Evolutionary conservation across 371 early-diverging fungal genomes (phyloP), one percentile per base, ranked within the genome.

Genomic region (Polyrhizophydium stewartii): DNA sequence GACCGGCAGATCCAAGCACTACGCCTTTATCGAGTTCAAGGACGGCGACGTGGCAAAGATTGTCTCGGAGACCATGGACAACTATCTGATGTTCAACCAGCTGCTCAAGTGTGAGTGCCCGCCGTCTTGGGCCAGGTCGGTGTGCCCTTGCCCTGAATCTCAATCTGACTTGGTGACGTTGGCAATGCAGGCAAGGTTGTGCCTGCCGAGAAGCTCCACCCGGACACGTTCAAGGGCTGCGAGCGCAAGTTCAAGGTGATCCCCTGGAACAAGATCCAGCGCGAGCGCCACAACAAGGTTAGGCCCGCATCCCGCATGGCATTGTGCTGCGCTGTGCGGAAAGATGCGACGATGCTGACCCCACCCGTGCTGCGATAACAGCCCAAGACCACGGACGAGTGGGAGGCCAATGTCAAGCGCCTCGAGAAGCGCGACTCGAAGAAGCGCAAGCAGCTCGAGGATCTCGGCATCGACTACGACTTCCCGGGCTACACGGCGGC

Each of bases 1-100:
- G 81, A 94, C 97, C 16, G 94, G 94, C 22, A 65, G 68, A 32
- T 89, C 93, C 30, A 91, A 87, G 77, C 96, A 96, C 71, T 95
- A 85, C 69, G 97, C 88, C 7, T 96, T 93, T 63, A 88, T 97
- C 62, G 92, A 95, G 71, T 97, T 96, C 65, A 76, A 72, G 13
- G 73, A 83, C 17, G 72, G 65, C 21, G 87, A 89, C 43, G 94
- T 93, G 9, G 97, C 97, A 31, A 66, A 85, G 53, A 92, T 95
- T 59, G 97, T 92, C 5, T 92, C 91, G 6, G 90, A 92, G 40
- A 96, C 97, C 9, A 96, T 97, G 97, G 62, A 97, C 78, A 94
- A 93, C 81, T 96, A 97, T 70, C 72, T 96, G 59, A 69, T 97
- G 66, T 87, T 83, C 64, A 88, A 85, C 56, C 90, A 86, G 50